phyloP scores from a whole-genome alignment of 139 green algal genomes.

The Tetratostichococcus sp. region DNA sequence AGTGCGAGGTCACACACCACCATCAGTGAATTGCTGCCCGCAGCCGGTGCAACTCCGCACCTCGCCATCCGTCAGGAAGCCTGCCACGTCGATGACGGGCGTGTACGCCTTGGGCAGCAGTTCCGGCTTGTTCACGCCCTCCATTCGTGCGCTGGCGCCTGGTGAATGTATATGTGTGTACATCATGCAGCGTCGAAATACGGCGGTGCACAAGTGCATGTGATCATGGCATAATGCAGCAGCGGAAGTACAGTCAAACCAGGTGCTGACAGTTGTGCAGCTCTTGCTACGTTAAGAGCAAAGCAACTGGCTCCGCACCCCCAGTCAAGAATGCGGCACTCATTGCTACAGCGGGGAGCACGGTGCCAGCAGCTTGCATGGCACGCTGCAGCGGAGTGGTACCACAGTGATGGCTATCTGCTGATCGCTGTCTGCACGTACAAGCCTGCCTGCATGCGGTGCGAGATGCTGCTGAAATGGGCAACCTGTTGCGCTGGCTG shows the following conservation, averaged over 20 bases:
- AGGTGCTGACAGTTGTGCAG: no score
- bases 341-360: not conserved
- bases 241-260: no score
- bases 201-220: no score
- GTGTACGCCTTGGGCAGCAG: constrained; percentile 80
- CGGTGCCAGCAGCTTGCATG: not conserved
- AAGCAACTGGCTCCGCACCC: no score
- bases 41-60: no score
- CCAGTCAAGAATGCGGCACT: not conserved
- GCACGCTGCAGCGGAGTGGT: not conserved
- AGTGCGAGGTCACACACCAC: not conserved
- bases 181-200: no score
- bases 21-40: no score
- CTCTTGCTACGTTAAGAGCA: no score
- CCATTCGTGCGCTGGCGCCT: constrained; percentile 61
- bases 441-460: not conserved
- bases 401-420: no score
- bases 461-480: not conserved
- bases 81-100: constrained; percentile 91
- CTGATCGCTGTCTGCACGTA: not conserved
- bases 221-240: no score
- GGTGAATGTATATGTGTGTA: no score
- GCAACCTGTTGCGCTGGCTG: not conserved
- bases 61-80: constrained; percentile 82
- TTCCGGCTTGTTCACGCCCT: constrained; percentile 95